These are phyloP conservation scores for Spathaspora passalidarum DNA, from an alignment of 805 yeast genomes.

Conservation along the genomic window DNA sequence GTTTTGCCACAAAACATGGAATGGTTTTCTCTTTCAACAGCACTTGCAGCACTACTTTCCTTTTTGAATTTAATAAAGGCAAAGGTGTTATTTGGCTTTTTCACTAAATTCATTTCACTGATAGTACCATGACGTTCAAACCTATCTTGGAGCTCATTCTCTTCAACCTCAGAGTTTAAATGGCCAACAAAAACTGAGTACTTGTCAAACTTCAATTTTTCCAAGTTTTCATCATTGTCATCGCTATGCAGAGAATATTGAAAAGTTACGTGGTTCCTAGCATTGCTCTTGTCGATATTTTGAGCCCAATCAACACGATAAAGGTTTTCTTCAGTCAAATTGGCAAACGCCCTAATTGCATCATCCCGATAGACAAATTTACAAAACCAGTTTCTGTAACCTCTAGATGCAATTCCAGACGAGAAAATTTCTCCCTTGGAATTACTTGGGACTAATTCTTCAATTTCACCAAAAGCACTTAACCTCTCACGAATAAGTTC, in stretches of 20 bases:
- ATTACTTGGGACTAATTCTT: conserved; percentile 50
- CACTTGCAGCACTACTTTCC: conserved; percentile 78
- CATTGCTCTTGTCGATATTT: conserved; percentile 53
- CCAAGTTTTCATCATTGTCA: conserved; percentile 2
- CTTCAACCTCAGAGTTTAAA: conserved; percentile 51
- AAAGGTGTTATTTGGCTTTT: conserved; percentile 50
- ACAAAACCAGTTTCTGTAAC: conserved; percentile 61
- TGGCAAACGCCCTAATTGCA: conserved; percentile 81
- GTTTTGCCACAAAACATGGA: conserved; percentile 68
- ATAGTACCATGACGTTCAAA: conserved; percentile 70
- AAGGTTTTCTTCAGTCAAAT: conserved; percentile 55
- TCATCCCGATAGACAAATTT: conserved; percentile 82
- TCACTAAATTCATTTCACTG: conserved; percentile 51
- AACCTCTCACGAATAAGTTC: conserved; percentile 38
- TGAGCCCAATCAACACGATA: conserved; percentile 77
- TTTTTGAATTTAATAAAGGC: conserved; percentile 68
- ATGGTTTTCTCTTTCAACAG: conserved; percentile 84
- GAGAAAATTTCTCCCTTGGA: conserved; percentile 25
- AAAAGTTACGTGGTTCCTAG: background rate
- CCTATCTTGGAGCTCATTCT: conserved; percentile 52
- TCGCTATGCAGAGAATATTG: conserved; percentile 2
- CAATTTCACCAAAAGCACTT: conserved; percentile 69
- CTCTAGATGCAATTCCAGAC: conserved; percentile 11
- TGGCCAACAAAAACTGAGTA: conserved; percentile 79
- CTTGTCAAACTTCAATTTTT: conserved; percentile 47